These are phyloP conservation scores for Aspergillus chevalieri DNA, from an alignment of 2,329 filamentous ascomycete genomes.

Conservation along the genomic window DNA sequence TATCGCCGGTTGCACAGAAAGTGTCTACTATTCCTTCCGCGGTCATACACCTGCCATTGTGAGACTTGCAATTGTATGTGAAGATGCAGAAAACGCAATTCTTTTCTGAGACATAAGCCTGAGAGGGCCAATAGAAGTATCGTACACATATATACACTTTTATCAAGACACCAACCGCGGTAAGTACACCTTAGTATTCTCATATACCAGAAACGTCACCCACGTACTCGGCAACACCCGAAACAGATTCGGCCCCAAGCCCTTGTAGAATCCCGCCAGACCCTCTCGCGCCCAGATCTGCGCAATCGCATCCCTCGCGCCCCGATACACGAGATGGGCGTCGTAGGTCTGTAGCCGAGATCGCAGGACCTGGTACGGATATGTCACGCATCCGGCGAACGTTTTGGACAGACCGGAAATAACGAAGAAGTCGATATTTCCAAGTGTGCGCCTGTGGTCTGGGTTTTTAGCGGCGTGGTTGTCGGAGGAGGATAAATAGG, in stretches of 20 bases:
- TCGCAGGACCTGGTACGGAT: constrained; percentile 89
- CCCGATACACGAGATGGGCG: constrained; percentile 66
- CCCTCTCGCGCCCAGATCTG: constrained; percentile 79
- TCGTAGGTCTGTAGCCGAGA: constrained; percentile 86
- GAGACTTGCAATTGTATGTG: too few species aligned
- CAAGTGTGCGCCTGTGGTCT: constrained; percentile 39
- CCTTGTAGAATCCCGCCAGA: constrained; percentile 79
- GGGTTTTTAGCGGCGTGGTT: neutral
- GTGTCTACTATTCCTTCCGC: too few species aligned
- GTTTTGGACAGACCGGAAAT: constrained; percentile 78
- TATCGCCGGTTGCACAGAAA: too few species aligned
- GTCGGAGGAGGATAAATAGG: neutral
- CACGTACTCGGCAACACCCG: constrained; percentile 90
- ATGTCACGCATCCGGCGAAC: constrained; percentile 81
- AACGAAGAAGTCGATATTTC: constrained; percentile 70
- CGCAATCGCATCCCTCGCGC: constrained; percentile 63
- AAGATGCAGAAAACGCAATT: too few species aligned
- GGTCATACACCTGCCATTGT: too few species aligned
- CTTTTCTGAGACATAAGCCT: too few species aligned
- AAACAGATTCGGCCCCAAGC: constrained; percentile 79
- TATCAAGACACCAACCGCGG: constrained; percentile 30
- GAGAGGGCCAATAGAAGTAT: too few species aligned
- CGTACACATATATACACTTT: too few species aligned
- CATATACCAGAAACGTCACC: constrained; percentile 94
- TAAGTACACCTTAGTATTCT: constrained; percentile 78